Evolutionary conservation across 2,329 filamentous ascomycete genomes (phyloP).

Genomic region (Aspergillus ochraceoroseus): DNA sequence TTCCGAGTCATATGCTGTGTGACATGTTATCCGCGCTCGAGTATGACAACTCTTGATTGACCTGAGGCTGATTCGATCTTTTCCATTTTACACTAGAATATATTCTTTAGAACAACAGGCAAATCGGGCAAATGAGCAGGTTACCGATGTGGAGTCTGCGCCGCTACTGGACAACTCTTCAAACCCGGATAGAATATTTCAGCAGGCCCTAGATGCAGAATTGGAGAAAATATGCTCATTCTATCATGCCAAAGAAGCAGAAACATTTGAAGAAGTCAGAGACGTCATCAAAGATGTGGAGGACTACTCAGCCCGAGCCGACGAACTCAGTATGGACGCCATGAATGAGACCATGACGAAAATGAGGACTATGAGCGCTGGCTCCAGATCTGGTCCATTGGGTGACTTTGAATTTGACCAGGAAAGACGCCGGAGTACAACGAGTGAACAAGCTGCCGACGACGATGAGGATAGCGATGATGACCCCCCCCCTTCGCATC

Average conservation of each 20-base stretch:
- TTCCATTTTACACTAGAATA: conserved; percentile 57
- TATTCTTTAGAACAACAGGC: conserved; percentile 87
- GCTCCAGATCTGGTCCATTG: conserved; percentile 40
- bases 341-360: conserved; percentile 42
- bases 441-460: conserved; percentile 49
- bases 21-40: conserved; percentile 5
- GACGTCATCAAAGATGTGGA: conserved; percentile 70
- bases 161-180: conserved; percentile 65
- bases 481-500: conserved; percentile 42
- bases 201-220: conserved; percentile 75
- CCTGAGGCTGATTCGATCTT: conserved; percentile 1
- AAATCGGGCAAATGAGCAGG: conserved; percentile 54
- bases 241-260: conserved; percentile 81
- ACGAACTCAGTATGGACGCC: conserved; percentile 42
- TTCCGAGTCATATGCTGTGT: conserved; percentile 3
- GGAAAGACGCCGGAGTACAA: conserved; percentile 45
- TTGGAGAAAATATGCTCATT: conserved; percentile 92
- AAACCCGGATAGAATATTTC: conserved; percentile 77
- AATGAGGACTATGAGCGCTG: conserved; percentile 39
- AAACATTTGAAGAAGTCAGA: conserved; percentile 76
- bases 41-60: conserved; percentile 4
- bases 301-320: conserved; percentile 58
- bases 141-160: conserved; percentile 72
- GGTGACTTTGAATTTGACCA: conserved; percentile 47
- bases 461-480: conserved; percentile 57